Evolutionary conservation across 345 rosid species (phyloP), one percentile per base, ranked within the genome.

Genomic region (Combretum micranthum): DNA sequence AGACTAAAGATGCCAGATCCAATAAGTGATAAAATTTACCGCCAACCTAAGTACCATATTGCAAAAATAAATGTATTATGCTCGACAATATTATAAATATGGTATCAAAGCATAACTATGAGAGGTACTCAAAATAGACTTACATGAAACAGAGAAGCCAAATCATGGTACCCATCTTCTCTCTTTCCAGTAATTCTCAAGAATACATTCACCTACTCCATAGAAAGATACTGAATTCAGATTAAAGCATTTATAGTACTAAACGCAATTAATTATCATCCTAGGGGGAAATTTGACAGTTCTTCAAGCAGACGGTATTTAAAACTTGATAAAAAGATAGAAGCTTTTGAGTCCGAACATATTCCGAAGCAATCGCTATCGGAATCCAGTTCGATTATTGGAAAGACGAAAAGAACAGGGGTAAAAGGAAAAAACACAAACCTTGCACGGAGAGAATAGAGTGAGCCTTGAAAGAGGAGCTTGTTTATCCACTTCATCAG

Each of bases 381-480:
- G 12, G 14, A 50, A 50, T 25, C 19, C 1, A 50, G 2, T 6
- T 22, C 7, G 15, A 52, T 52, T 21, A 52, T 12, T 3, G 22
- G 12, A 21, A 14, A 49, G 10, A 12, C 5, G 12, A 52, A 2
- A 48, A 49, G n/a, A n/a, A n/a, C n/a, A n/a, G n/a, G n/a, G n/a
- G n/a, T n/a, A 53, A 64, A 47, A 22, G 39, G 53, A 51, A 37
- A 4, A 22, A 61, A 5, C 14, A 56, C 48, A 44, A 59, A 89
- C 97, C 96, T 89, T 93, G 83, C 96, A 93, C 68, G 97, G 99
- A 23, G 99, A 93, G 84, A 89, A 93, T 37, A 93, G 77, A 55
- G 79, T 77, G 75, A 93, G 92, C 72, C 97, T 80, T 43, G 97
- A 93, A 50, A 89, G 88, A 20, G 97, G 95, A 72, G 97, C 94